Conservation (phyloP, 495 filamentous ascomycete genomes). For the Penicillium tannophilum region DNA sequence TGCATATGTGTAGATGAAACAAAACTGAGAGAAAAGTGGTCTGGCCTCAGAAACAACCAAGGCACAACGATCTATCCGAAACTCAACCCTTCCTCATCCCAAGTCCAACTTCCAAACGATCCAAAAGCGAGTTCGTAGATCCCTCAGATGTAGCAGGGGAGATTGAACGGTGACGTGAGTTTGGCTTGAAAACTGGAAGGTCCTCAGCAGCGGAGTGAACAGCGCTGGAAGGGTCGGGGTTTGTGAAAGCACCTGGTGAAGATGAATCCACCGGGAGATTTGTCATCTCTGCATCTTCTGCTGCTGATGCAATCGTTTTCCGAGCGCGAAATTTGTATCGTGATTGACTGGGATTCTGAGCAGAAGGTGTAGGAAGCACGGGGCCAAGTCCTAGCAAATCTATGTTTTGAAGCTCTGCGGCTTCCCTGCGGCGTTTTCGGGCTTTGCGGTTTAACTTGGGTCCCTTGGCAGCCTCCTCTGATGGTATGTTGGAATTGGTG, state of each 20-base stretch:
- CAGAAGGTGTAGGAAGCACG: background rate
- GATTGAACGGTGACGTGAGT: constrained; percentile 1
- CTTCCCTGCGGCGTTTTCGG: background rate
- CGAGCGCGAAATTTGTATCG: no score
- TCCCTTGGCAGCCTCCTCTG: background rate
- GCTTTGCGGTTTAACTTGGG: background rate
- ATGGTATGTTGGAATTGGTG: no score
- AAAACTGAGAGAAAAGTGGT: no score
- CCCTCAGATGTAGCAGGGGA: constrained; percentile 13
- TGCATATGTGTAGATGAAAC: no score
- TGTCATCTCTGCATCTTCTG: background rate
- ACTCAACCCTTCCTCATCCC: constrained; percentile 24
- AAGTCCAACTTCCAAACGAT: constrained; percentile 22
- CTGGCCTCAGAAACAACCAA: no score
- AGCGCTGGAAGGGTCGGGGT: background rate
- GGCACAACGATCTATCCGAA: constrained; percentile 4
- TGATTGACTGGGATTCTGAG: no score
- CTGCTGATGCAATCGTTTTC: background rate
- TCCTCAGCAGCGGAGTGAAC: background rate
- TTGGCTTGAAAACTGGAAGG: background rate
- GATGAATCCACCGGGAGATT: background rate
- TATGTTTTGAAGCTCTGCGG: background rate
- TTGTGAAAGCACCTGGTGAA: background rate
- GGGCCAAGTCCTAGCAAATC: background rate
- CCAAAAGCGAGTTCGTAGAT: constrained; percentile 19